A percentile compares a stretch with the other conserved stretches of the same genome.
phyloP scores from a whole-genome alignment of 1,284 basidiomycete species.

The Tranzscheliella williamsii region DNA sequence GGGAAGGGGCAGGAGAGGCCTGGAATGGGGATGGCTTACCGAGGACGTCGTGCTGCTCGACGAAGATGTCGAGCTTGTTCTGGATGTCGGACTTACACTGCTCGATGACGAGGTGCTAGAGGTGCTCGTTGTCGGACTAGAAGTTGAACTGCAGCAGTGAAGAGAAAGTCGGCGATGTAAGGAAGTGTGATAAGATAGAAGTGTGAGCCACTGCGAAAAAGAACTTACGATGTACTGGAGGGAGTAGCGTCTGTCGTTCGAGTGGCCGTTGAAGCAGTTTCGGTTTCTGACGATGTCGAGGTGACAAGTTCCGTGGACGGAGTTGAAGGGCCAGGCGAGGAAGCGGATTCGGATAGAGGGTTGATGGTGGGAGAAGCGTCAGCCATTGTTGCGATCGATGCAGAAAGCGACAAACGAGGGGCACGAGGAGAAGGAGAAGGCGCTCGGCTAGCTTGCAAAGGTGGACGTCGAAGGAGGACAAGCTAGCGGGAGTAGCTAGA shows the following conservation, averaged over 20 bases:
- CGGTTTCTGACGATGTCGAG: slow-evolving; percentile 16
- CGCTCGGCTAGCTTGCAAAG: no score
- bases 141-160: not conserved
- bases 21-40: not conserved
- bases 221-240: slow-evolving; percentile 3
- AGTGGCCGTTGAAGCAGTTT: slow-evolving; percentile 7
- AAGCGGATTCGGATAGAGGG: not conserved
- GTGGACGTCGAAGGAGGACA: no score
- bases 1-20: not conserved
- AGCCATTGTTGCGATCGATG: slow-evolving; percentile 26
- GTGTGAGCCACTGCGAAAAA: no score
- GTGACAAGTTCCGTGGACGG: not conserved
- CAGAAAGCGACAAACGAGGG: not conserved
- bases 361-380: slow-evolving; percentile 1
- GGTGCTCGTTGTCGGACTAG: not conserved
- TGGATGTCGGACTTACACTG: slow-evolving; percentile 34
- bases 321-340: slow-evolving; percentile 2
- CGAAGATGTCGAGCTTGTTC: slow-evolving; percentile 6
- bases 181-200: no score
- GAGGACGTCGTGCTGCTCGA: not conserved
- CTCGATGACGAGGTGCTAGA: slow-evolving; percentile 5
- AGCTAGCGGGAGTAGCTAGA: no score
- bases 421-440: slow-evolving; percentile 1
- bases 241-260: slow-evolving; percentile 8
- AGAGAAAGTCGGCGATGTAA: not conserved